Conservation (phyloP, 139 green algal species). For the Chlorella sp. region DNA sequence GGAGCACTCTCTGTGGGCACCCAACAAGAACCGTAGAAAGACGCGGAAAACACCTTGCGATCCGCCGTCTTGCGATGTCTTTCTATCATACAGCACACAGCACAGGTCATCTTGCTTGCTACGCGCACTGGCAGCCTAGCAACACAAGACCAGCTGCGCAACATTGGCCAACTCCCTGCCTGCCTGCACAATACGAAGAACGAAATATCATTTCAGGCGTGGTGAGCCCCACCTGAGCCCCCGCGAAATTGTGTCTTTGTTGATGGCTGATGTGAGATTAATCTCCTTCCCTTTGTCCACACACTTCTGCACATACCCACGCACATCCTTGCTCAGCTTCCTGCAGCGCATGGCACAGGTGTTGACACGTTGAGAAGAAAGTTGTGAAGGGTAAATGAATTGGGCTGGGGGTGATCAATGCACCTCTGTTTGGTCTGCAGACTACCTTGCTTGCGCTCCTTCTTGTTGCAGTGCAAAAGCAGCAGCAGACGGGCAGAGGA, state of each 20-base stretch:
- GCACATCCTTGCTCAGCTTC: constrained; percentile 95
- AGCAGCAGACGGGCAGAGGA: too few species aligned
- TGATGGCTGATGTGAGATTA: constrained; percentile 87
- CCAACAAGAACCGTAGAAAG: too few species aligned
- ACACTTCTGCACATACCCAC: constrained; percentile 76
- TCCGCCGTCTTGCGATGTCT: too few species aligned
- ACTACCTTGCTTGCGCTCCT: too few species aligned
- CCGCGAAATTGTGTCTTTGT: constrained; percentile 91
- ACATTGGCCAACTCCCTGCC: too few species aligned
- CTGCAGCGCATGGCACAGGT: constrained; percentile 27
- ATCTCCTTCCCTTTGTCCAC: constrained; percentile 82
- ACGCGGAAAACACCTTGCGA: too few species aligned
- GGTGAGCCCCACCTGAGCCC: constrained; percentile 72
- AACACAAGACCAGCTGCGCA: too few species aligned
- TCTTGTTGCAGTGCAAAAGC: too few species aligned
- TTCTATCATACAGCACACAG: neutral
- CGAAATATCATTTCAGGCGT: neutral
- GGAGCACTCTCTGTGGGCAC: too few species aligned
- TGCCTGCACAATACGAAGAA: too few species aligned
- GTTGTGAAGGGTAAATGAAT: neutral
- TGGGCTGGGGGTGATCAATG: too few species aligned
- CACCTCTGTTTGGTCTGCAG: too few species aligned
- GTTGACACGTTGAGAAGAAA: neutral
- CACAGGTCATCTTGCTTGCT: neutral
- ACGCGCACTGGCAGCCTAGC: neutral